A percentile compares a stretch with the other conserved stretches of the same genome.
Evolutionary conservation across 2,329 filamentous ascomycete species (phyloP).

Genomic region (Immersiporthe knoxdaviesiana): DNA sequence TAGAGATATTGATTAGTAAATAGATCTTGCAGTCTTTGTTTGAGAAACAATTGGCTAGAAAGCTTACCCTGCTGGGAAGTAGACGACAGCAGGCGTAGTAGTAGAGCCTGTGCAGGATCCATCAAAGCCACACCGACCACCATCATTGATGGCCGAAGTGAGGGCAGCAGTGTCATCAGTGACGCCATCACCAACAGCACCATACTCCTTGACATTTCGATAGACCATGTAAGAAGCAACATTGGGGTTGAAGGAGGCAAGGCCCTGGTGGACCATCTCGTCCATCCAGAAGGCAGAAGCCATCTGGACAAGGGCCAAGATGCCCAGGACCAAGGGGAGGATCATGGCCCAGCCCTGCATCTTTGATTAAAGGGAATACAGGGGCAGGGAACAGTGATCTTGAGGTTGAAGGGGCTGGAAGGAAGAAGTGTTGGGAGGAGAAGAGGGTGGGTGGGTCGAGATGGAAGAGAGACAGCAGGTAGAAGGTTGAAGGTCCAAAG

Average conservation of each 20-base stretch:
- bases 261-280: slow-evolving; percentile 49
- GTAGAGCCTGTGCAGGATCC: slow-evolving; percentile 40
- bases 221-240: slow-evolving; percentile 47
- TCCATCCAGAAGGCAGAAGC: slow-evolving; percentile 46
- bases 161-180: slow-evolving; percentile 63
- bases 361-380: not conserved
- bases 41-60: not conserved
- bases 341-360: not conserved
- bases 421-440: not conserved
- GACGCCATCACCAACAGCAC: slow-evolving; percentile 45
- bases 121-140: slow-evolving; percentile 47
- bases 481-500: not conserved
- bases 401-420: not conserved
- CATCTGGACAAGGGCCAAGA: slow-evolving; percentile 30
- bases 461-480: not conserved
- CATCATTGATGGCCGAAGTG: slow-evolving; percentile 48
- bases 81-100: slow-evolving; percentile 36
- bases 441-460: not conserved
- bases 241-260: slow-evolving; percentile 50
- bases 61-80: slow-evolving; percentile 36
- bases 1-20: not conserved
- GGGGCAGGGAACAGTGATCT: not conserved
- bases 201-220: slow-evolving; percentile 52
- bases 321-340: not conserved
- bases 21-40: not conserved